phyloP scores from a whole-genome alignment of 164 flowering plant genomes.

The Sedum album region DNA sequence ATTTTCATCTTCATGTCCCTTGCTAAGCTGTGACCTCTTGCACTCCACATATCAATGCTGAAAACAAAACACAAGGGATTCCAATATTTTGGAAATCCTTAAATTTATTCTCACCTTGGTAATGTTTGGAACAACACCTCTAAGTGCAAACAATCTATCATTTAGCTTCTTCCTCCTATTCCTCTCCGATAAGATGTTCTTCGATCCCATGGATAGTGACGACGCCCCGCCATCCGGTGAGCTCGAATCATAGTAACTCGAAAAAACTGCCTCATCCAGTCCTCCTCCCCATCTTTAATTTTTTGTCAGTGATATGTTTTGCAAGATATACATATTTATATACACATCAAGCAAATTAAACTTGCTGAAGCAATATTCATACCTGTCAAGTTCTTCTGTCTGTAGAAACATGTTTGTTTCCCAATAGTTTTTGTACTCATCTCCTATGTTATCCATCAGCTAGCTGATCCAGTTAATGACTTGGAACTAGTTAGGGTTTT shows the following conservation, averaged over 20 bases:
- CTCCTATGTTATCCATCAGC: conserved; percentile 27
- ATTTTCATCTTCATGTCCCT: too few relatives aligned
- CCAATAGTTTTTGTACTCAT: conserved; percentile 39
- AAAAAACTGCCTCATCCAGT: conserved; percentile 45
- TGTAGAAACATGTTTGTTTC: conserved; percentile 43
- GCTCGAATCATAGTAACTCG: conserved; percentile 66
- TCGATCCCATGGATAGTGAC: conserved; percentile 42
- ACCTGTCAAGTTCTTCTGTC: conserved; percentile 45
- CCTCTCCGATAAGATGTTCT: conserved; percentile 78
- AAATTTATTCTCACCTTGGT: conserved; percentile 41
- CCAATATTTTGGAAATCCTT: too few relatives aligned
- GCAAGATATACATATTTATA: background rate
- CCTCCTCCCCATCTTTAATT: conserved; percentile 25
- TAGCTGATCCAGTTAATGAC: background rate
- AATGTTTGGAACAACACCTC: conserved; percentile 84
- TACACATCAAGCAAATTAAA: background rate
- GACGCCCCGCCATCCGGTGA: conserved; percentile 70
- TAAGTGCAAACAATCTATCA: conserved; percentile 70
- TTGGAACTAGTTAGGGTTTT: background rate
- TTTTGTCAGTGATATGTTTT: too few relatives aligned
- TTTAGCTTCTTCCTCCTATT: too few relatives aligned
- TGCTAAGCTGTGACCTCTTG: too few relatives aligned
- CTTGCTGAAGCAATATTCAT: background rate
- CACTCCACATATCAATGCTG: too few relatives aligned
- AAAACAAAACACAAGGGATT: too few relatives aligned